phyloP scores from a whole-genome alignment of 106 monocot species.

The Platanthera guangdongensis region DNA sequence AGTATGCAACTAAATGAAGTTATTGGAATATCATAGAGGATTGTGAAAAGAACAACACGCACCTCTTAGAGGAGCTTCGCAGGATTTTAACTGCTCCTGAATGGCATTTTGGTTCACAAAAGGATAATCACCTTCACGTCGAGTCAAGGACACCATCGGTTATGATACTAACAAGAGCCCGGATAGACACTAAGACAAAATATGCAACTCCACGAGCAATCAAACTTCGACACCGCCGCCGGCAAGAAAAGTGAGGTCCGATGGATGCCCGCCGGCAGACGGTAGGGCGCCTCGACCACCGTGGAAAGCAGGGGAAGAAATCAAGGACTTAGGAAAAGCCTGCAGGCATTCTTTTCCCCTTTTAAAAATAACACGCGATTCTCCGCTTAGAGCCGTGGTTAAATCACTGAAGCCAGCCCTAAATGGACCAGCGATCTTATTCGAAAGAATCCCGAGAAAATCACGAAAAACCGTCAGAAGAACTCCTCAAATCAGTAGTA shows the following conservation, averaged over 20 bases:
- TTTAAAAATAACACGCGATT: conserved; percentile 35
- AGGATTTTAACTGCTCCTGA: conserved; percentile 20
- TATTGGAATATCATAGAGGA: not conserved
- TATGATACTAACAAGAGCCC: not conserved
- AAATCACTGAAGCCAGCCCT: conserved; percentile 60
- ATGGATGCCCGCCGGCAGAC: conserved; percentile 88
- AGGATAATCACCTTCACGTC: conserved; percentile 31
- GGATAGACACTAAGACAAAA: conserved; percentile 5
- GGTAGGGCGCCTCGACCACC: conserved; percentile 88
- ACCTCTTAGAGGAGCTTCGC: conserved; percentile 28
- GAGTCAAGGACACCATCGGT: conserved; percentile 46
- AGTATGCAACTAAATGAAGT: not conserved
- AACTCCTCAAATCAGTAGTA: not conserved
- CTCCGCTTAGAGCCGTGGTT: conserved; percentile 75
- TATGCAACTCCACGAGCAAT: not conserved
- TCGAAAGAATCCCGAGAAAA: not conserved
- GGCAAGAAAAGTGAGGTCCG: conserved; percentile 75
- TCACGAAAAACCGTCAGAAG: not conserved
- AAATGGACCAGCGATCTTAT: conserved; percentile 51
- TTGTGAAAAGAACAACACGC: not conserved
- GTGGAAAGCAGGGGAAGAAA: conserved; percentile 86
- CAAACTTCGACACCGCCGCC: conserved; percentile 59
- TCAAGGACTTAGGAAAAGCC: conserved; percentile 63
- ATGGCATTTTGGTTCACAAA: conserved; percentile 25
- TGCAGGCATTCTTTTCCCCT: conserved; percentile 57